A percentile compares a stretch with the other conserved stretches of the same genome.
Conservation (phyloP, 2,329 filamentous ascomycete genomes). For the Paramyrothecium roridum region DNA sequence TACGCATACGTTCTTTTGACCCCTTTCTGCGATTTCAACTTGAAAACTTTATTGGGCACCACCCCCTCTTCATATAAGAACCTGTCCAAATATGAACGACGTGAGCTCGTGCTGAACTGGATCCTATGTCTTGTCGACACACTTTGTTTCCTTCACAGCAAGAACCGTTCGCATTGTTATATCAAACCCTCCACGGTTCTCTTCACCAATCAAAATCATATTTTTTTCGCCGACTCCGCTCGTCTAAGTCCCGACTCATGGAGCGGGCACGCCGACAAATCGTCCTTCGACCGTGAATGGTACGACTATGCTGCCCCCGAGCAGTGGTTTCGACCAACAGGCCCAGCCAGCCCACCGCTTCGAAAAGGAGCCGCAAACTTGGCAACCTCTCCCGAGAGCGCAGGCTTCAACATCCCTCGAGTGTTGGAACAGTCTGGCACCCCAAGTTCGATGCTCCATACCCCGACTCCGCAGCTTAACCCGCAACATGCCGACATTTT, state of each 20-base stretch:
- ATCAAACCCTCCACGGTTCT: constrained; percentile 71
- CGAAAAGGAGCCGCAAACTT: constrained; percentile 27
- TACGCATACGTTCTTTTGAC: constrained; percentile 64
- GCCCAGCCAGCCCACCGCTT: constrained; percentile 28
- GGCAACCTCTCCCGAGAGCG: constrained; percentile 30
- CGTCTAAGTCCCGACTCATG: constrained; percentile 40
- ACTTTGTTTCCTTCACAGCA: constrained; percentile 63
- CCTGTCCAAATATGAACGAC: constrained; percentile 56
- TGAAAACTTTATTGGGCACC: constrained; percentile 65
- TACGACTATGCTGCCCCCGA: constrained; percentile 76
- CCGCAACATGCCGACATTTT: constrained; percentile 67
- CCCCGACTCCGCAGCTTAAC: constrained; percentile 41
- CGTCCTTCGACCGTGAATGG: constrained; percentile 60
- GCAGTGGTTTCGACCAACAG: constrained; percentile 45
- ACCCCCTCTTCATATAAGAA: constrained; percentile 61
- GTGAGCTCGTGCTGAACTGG: constrained; percentile 66
- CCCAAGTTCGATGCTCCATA: constrained; percentile 29
- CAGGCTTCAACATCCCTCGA: constrained; percentile 32
- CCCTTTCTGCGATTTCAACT: constrained; percentile 62
- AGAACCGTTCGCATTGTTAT: constrained; percentile 61
- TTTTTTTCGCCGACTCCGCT: constrained; percentile 65
- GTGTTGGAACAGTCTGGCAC: constrained; percentile 16
- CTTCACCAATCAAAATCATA: constrained; percentile 61
- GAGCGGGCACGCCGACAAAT: constrained; percentile 39
- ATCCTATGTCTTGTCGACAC: constrained; percentile 70